Conservation (phyloP, 2,329 filamentous ascomycete species). For the Ceratocystis alfenasii region DNA sequence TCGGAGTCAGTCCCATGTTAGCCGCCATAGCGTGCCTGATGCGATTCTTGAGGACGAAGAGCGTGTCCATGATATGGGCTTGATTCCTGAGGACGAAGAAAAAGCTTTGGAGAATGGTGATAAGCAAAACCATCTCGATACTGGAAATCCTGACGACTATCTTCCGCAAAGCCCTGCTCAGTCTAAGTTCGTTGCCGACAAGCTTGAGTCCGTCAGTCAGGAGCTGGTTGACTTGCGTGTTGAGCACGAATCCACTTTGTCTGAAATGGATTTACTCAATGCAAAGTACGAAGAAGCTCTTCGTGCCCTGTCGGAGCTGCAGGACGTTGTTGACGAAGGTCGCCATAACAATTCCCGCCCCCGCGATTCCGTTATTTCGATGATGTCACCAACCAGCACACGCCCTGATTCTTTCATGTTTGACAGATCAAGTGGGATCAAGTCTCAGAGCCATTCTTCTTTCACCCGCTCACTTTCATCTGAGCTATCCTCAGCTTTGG, state of each 20-base stretch:
- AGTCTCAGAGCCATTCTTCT: conserved; percentile 56
- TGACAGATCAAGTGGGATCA: conserved; percentile 60
- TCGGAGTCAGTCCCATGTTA: conserved; percentile 20
- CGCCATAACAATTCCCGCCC: conserved; percentile 46
- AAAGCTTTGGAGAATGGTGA: conserved; percentile 11
- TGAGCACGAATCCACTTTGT: conserved; percentile 75
- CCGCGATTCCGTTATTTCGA: conserved; percentile 46
- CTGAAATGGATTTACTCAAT: conserved; percentile 69
- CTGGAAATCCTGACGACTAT: conserved; percentile 29
- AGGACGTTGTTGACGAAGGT: conserved; percentile 72
- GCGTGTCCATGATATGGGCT: conserved; percentile 29
- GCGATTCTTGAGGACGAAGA: conserved; percentile 46
- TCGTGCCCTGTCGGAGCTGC: conserved; percentile 67
- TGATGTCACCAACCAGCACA: conserved; percentile 38
- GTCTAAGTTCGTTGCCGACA: conserved; percentile 76
- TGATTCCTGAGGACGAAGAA: conserved; percentile 25
- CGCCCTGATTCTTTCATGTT: conserved; percentile 77
- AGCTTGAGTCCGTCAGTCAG: conserved; percentile 80
- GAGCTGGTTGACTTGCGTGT: conserved; percentile 83
- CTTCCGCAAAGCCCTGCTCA: conserved; percentile 61
- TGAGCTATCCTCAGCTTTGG: conserved; percentile 80
- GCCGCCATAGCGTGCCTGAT: conserved; percentile 40
- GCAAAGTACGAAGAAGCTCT: conserved; percentile 86
- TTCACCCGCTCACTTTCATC: conserved; percentile 78
- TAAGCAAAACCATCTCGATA: conserved; percentile 13